A percentile compares a stretch with the other conserved stretches of the same genome.
Conservation (phyloP, 768 basidiomycete genomes). For the Pulveroboletus frians region DNA sequence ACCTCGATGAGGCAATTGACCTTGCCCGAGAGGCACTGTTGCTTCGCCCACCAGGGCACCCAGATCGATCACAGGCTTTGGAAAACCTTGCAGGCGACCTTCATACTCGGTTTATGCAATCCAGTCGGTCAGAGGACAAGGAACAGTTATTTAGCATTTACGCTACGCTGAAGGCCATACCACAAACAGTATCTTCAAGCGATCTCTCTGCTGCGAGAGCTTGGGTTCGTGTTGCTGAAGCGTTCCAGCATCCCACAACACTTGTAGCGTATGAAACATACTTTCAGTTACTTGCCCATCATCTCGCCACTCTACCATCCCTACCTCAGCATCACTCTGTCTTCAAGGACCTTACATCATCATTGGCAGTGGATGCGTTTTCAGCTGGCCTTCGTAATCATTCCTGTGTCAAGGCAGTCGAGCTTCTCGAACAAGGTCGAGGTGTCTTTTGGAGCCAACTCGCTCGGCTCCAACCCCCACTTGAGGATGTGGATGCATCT, state of each 20-base stretch:
- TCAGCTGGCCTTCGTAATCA: background rate
- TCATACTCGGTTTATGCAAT: background rate
- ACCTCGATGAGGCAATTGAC: background rate
- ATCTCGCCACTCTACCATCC: background rate
- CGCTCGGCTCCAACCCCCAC: background rate
- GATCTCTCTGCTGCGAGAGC: background rate
- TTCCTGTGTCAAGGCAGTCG: background rate
- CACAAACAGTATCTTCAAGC: background rate
- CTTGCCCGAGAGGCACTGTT: background rate
- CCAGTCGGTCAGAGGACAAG: background rate
- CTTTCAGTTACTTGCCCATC: background rate
- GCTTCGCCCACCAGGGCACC: background rate
- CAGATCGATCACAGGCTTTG: background rate
- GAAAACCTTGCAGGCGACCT: background rate
- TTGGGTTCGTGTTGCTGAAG: background rate
- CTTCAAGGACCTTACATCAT: background rate
- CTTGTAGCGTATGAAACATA: background rate
- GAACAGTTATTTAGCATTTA: background rate
- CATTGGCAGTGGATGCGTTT: background rate
- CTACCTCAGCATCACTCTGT: background rate
- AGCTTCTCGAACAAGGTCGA: background rate
- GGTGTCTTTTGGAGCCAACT: background rate
- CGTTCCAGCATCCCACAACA: background rate
- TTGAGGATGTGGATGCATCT: background rate
- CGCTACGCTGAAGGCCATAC: background rate